phyloP scores from a whole-genome alignment of 306 rosid genomes.

The Lathyrus aphaca region DNA sequence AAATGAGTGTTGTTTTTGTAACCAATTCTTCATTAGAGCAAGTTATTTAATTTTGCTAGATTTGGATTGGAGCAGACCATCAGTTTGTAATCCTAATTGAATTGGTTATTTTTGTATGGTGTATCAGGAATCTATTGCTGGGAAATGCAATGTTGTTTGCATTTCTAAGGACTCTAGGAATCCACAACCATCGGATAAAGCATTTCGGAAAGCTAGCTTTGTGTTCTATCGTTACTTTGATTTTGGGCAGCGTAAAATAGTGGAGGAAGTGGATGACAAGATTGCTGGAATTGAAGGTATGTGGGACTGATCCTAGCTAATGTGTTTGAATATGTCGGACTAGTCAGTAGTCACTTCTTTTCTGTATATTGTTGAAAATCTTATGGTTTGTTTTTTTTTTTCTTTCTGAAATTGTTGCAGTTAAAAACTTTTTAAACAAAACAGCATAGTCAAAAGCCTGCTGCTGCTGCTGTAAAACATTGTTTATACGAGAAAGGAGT shows the following conservation, averaged over 20 bases:
- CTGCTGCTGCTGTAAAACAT: constrained; percentile 33
- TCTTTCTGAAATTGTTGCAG: constrained; percentile 50
- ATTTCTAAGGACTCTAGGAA: constrained; percentile 62
- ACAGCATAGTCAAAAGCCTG: constrained; percentile 44
- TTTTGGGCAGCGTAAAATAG: constrained; percentile 48
- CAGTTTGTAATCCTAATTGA: neutral
- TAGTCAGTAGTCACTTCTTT: neutral
- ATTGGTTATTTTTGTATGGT: neutral
- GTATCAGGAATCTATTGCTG: constrained; percentile 75
- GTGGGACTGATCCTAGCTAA: neutral
- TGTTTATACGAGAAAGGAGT: constrained; percentile 41
- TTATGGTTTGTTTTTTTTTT: constrained; percentile 36
- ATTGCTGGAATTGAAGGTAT: constrained; percentile 61
- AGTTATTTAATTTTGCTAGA: neutral
- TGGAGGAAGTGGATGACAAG: constrained; percentile 51
- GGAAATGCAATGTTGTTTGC: constrained; percentile 79
- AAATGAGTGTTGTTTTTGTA: too few relatives aligned
- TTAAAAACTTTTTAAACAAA: constrained; percentile 56
- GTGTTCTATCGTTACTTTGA: constrained; percentile 73
- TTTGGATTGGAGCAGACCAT: neutral
- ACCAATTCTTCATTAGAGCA: too few relatives aligned
- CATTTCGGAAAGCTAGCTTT: constrained; percentile 55
- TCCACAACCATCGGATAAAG: constrained; percentile 57
- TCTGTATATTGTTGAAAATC: constrained; percentile 32
- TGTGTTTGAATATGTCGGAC: neutral